These are phyloP conservation scores for Mucor plumbeus DNA, from an alignment of 371 early-diverging fungal genomes.

Conservation along the genomic window DNA sequence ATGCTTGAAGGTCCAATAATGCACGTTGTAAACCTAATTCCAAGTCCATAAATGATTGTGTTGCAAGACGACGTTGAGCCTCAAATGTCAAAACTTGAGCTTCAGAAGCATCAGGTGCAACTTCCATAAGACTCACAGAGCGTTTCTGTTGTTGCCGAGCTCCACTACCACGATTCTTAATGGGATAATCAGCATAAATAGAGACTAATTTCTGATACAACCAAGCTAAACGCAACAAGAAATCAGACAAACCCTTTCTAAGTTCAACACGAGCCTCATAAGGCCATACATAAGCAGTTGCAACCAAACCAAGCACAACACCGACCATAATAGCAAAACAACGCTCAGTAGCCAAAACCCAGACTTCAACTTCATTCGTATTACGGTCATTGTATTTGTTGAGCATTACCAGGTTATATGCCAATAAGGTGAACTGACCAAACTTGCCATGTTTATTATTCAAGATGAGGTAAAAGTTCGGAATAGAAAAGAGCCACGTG, in stretches of 20 bases:
- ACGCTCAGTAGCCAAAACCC: slow-evolving; percentile 65
- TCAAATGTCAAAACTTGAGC: slow-evolving; percentile 35
- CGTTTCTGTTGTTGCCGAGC: neutral
- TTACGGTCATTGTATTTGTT: slow-evolving; percentile 76
- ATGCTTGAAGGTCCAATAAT: slow-evolving; percentile 62
- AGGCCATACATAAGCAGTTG: slow-evolving; percentile 78
- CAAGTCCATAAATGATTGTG: slow-evolving; percentile 65
- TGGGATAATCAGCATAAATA: slow-evolving; percentile 54
- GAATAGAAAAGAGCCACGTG: slow-evolving; percentile 73
- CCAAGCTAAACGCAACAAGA: slow-evolving; percentile 67
- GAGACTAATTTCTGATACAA: slow-evolving; percentile 77
- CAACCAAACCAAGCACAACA: slow-evolving; percentile 71
- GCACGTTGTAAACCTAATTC: slow-evolving; percentile 75
- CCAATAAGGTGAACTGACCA: slow-evolving; percentile 77
- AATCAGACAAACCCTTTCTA: slow-evolving; percentile 71
- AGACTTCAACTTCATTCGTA: slow-evolving; percentile 63
- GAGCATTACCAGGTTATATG: slow-evolving; percentile 79
- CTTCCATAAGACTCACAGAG: slow-evolving; percentile 6
- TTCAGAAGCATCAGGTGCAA: slow-evolving; percentile 31
- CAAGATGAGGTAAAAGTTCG: slow-evolving; percentile 73
- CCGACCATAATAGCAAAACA: slow-evolving; percentile 75
- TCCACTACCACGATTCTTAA: slow-evolving; percentile 11
- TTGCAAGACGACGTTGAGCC: slow-evolving; percentile 42
- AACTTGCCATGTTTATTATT: slow-evolving; percentile 77
- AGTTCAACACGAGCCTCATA: slow-evolving; percentile 85